Conservation (phyloP, 179 eudicot genomes). For the Silene coronaria region DNA sequence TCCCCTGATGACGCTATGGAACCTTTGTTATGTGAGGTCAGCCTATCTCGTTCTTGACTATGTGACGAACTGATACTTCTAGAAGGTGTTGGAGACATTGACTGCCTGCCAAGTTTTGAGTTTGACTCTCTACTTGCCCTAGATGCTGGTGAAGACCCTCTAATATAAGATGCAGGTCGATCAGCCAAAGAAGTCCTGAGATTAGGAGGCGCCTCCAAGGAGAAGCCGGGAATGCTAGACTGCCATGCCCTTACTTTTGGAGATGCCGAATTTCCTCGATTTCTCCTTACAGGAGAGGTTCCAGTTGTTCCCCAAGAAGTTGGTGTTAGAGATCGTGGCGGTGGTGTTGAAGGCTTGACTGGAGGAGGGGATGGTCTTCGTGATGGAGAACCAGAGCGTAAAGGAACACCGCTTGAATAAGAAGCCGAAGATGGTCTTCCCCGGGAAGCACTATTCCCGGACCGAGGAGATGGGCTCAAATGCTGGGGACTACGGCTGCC, state of each 20-base stretch:
- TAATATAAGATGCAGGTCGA: constrained; percentile 74
- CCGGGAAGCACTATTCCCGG: constrained; percentile 42
- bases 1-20: constrained; percentile 87
- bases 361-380: constrained; percentile 78
- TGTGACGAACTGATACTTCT: constrained; percentile 72
- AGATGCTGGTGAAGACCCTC: constrained; percentile 97
- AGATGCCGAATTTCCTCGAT: constrained; percentile 73
- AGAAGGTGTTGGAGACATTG: constrained; percentile 89
- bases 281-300: constrained; percentile 58
- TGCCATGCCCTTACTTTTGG: constrained; percentile 89
- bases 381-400: constrained; percentile 50
- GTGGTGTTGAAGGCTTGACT: constrained; percentile 50
- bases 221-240: constrained; percentile 81
- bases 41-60: constrained; percentile 70
- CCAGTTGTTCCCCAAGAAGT: constrained; percentile 58
- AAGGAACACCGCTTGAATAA: constrained; percentile 51
- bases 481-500: constrained; percentile 62
- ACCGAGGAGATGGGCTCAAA: constrained; percentile 77
- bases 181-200: constrained; percentile 91
- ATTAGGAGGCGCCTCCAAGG: constrained; percentile 94
- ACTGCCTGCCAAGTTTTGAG: constrained; percentile 54
- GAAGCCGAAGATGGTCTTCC: constrained; percentile 75
- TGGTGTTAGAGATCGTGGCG: constrained; percentile 61
- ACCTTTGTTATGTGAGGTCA: constrained; percentile 66
- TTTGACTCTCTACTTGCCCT: constrained; percentile 52